These are phyloP conservation scores for Colletotrichum gloeosporioides DNA, from an alignment of 2,329 filamentous ascomycete species.

Conservation along the genomic window DNA sequence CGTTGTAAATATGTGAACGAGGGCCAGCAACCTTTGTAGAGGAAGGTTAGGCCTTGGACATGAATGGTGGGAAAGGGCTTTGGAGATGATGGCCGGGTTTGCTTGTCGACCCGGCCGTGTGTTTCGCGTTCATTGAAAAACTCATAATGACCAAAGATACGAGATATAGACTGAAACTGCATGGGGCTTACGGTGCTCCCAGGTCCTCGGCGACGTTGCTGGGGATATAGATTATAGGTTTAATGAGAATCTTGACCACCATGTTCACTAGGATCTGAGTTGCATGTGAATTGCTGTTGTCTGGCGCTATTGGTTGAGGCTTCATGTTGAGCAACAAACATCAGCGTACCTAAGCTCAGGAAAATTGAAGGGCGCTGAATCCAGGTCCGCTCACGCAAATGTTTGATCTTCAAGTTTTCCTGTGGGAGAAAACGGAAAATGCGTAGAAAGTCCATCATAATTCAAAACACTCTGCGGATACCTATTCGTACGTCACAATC, in stretches of 20 bases:
- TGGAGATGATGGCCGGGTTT: not conserved
- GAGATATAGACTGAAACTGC: slow-evolving; percentile 21
- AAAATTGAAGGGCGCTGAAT: too few species aligned
- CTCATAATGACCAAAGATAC: slow-evolving; percentile 19
- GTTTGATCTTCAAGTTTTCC: too few species aligned
- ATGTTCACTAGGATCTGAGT: not conserved
- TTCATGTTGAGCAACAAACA: fast-evolving
- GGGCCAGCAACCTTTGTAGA: not conserved
- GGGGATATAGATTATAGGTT: slow-evolving; percentile 1
- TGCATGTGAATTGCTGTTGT: fast-evolving
- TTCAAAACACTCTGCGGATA: too few species aligned
- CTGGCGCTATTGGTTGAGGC: not conserved
- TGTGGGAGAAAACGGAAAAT: too few species aligned
- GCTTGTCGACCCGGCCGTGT: not conserved
- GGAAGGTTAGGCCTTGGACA: not conserved
- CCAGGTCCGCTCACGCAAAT: fast-evolving
- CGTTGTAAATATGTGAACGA: not conserved
- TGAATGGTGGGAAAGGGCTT: not conserved
- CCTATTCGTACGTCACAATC: not conserved
- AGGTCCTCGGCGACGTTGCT: not conserved
- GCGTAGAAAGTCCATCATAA: too few species aligned
- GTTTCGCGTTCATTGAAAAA: not conserved
- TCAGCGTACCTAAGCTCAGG: too few species aligned
- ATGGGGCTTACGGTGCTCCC: not conserved
- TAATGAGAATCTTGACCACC: slow-evolving; percentile 7